Base-by-base conservation (phyloP, 768 basidiomycete genomes). In the Termitomyces eurrhizus region DNA sequence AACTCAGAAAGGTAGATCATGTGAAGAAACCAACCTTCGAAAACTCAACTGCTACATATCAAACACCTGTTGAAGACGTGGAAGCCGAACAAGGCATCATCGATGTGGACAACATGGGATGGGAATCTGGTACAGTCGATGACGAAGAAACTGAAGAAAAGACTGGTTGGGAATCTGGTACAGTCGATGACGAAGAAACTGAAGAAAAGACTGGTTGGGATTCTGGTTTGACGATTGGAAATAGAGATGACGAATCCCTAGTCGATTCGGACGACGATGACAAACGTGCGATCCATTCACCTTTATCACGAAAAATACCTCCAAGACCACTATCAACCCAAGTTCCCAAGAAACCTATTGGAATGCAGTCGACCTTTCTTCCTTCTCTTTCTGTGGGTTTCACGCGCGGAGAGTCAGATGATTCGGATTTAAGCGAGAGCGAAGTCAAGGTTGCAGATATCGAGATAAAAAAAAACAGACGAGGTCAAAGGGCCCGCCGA, bases 401-500 rank as follows among this genome's bases (percentile, higher is more conserved):
- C 70, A 80, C 87, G 45, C 83, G 84, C 51, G 94, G 92, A 14
- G 86, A 87, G 52, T 90, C 89, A 21, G 86, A 85, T 62, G 89
- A 85, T 57, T 90, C 88, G 29, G 94, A 96, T 66, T 79, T 84
- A 62, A 86, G 88, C 68, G 89, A 90, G 61, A 78, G 74, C 24
- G 91, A 89, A 64, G 77, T 74, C 39, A 80, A 76, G 26, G 77
- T 77, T 35, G 82, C 76, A 16, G 85, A 86, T 42, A 75, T 77
- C 29, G 72, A 69, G 1, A 73, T 78, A 51, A 88, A 87, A 77
- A 98, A 91, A 77, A 95, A 99, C 67, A 77, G 96, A 57, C 80
- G 95, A 42, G 97, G 96, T 35, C 97, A 99, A 72, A 77, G 95
- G 52, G 96, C 96, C n/a, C 80, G 97, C 61, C 80, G 89, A 76